Conservation (phyloP, 163 green algal genomes). For the Chlamydomonas reinhardtii region DNA sequence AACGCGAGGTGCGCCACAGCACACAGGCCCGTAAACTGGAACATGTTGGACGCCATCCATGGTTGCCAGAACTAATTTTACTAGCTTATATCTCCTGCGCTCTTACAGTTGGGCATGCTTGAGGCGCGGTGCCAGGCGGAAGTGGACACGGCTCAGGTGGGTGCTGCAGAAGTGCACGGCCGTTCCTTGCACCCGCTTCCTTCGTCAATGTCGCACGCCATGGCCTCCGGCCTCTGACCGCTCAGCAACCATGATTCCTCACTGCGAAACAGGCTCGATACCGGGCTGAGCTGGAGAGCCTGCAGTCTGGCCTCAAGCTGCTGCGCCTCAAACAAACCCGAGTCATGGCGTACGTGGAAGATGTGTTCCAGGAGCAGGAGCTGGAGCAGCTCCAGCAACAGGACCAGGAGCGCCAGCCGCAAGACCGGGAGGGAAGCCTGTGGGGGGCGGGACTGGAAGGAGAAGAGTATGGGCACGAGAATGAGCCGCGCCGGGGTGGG, state of each 20-base stretch:
- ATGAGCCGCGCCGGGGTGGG: neutral
- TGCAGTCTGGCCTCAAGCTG: conserved; percentile 21
- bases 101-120: conserved; percentile 6
- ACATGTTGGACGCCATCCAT: too few species aligned
- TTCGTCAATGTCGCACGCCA: too few species aligned
- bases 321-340: conserved; percentile 40
- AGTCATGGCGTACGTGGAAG: conserved; percentile 37
- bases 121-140: conserved; percentile 5
- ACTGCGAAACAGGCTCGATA: neutral
- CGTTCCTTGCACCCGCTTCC: too few species aligned
- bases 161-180: too few species aligned
- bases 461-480: neutral
- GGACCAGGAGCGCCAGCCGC: neutral
- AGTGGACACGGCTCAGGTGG: neutral
- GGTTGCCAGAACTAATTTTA: too few species aligned
- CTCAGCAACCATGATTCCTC: too few species aligned
- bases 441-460: too few species aligned
- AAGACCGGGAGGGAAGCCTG: neutral
- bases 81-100: too few species aligned
- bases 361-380: neutral
- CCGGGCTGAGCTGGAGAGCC: conserved; percentile 17
- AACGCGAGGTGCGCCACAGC: neutral
- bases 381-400: neutral
- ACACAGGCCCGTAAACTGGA: too few species aligned
- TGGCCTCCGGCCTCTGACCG: too few species aligned